Conservation (phyloP, 1,284 basidiomycete genomes). For the Phellinidium pouzarii region DNA sequence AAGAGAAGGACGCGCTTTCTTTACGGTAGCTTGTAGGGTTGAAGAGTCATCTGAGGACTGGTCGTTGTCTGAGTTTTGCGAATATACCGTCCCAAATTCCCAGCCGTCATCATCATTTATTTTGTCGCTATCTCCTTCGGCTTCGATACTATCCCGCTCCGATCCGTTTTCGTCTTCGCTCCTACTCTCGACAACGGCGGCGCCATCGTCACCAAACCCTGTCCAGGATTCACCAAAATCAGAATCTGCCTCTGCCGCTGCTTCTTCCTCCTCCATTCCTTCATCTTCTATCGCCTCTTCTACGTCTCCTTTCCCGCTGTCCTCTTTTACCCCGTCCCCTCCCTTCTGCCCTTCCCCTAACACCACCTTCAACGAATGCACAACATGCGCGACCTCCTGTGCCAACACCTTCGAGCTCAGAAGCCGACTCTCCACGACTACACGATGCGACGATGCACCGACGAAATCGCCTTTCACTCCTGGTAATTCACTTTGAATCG, state of each 20-base stretch:
- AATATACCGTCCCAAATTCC: constrained; percentile 37
- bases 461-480: constrained; percentile 25
- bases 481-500: constrained; percentile 39
- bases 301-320: no score
- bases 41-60: constrained; percentile 18
- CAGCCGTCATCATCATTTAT: constrained; percentile 27
- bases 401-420: constrained; percentile 74
- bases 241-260: constrained; percentile 20
- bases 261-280: constrained; percentile 25
- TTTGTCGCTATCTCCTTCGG: constrained; percentile 15
- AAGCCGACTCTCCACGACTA: constrained; percentile 68
- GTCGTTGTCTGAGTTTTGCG: constrained; percentile 24
- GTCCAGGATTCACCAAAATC: constrained; percentile 11
- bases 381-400: constrained; percentile 45
- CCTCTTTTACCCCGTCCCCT: no score
- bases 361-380: constrained; percentile 44
- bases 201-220: constrained; percentile 19
- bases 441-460: constrained; percentile 32
- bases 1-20: constrained; percentile 17
- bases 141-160: constrained; percentile 12
- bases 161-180: constrained; percentile 27
- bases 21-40: constrained; percentile 11
- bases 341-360: constrained; percentile 29
- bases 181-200: no score
- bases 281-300: constrained; percentile 21